Percentiles rank a stretch among this genome's conserved stretches.
These are phyloP conservation scores for Fonsecaea pugnacius DNA, from an alignment of 2,329 filamentous ascomycete species.

Conservation along the genomic window DNA sequence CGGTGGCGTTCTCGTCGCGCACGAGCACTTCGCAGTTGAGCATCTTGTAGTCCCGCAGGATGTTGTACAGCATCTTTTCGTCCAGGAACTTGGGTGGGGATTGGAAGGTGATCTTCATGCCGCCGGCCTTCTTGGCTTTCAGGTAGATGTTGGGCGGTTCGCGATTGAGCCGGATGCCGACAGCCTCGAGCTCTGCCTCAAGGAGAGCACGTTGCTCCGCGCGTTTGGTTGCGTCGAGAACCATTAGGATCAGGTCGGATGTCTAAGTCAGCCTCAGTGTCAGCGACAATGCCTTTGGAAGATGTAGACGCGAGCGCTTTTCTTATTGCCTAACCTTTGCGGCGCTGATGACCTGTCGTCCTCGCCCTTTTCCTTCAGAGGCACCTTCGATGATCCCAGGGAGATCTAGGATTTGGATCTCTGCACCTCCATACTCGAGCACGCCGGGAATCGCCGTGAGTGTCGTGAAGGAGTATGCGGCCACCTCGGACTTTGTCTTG, in stretches of 20 bases:
- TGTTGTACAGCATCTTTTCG: slow-evolving; percentile 98
- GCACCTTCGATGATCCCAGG: slow-evolving; percentile 98
- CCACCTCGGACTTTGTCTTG: slow-evolving; percentile 94
- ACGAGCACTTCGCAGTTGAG: slow-evolving; percentile 96
- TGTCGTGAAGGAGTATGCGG: slow-evolving; percentile 96
- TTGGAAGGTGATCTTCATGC: slow-evolving; percentile 98
- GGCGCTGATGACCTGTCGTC: slow-evolving; percentile 93
- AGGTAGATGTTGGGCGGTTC: slow-evolving; percentile 97
- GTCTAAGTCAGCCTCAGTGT: slow-evolving; percentile 17
- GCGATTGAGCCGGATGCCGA: slow-evolving; percentile 90
- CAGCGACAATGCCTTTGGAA: no score
- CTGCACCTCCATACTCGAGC: slow-evolving; percentile 93
- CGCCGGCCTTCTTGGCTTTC: slow-evolving; percentile 91
- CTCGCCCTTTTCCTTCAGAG: slow-evolving; percentile 91
- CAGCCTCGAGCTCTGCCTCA: slow-evolving; percentile 90
- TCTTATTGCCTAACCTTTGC: slow-evolving; percentile 65
- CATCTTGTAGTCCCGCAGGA: slow-evolving; percentile 97
- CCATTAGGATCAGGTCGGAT: slow-evolving; percentile 87
- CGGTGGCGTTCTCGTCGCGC: slow-evolving; percentile 90
- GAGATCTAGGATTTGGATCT: slow-evolving; percentile 96
- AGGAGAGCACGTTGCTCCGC: slow-evolving; percentile 88
- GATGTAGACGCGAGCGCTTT: no score
- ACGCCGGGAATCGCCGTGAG: slow-evolving; percentile 97
- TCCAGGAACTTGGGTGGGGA: slow-evolving; percentile 86
- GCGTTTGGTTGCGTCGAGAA: slow-evolving; percentile 94